A percentile compares a stretch with the other conserved stretches of the same genome.
phyloP scores from a whole-genome alignment of 345 rosid genomes.

The Eucalyptus pauciflora region DNA sequence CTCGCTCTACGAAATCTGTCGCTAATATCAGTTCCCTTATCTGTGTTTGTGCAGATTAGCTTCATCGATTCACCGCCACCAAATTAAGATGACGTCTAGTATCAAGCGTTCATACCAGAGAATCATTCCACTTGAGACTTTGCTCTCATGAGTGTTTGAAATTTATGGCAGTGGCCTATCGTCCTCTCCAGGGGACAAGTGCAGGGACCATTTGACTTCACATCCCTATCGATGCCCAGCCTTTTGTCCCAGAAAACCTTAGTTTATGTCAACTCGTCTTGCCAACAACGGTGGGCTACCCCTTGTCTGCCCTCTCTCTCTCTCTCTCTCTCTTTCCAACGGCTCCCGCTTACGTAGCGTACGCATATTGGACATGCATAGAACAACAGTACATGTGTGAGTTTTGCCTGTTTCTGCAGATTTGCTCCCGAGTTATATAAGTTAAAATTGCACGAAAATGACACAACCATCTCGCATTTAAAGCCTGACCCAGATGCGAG shows the following conservation, averaged over 20 bases:
- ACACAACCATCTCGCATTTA: neutral
- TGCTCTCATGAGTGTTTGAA: neutral
- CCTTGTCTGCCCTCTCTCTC: conserved; percentile 25
- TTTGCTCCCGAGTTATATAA: neutral
- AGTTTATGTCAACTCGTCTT: conserved; percentile 47
- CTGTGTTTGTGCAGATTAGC: neutral
- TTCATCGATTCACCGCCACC: neutral
- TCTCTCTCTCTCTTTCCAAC: neutral
- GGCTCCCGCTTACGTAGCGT: neutral
- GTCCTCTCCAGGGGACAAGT: neutral
- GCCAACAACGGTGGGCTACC: conserved; percentile 55
- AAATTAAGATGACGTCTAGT: neutral
- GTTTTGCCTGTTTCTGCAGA: neutral
- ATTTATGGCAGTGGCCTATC: conserved; percentile 12
- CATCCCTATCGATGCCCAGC: conserved; percentile 37
- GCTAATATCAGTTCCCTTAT: neutral
- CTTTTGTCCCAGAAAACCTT: conserved; percentile 27
- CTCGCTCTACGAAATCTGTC: neutral
- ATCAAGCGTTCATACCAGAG: neutral
- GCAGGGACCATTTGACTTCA: conserved; percentile 36
- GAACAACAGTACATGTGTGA: neutral
- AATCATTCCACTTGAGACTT: neutral
- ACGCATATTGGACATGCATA: neutral
- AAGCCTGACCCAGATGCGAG: neutral
- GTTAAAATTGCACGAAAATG: neutral